phyloP scores from a whole-genome alignment of 2,329 filamentous ascomycete genomes.

The Aspergillus sojae region DNA sequence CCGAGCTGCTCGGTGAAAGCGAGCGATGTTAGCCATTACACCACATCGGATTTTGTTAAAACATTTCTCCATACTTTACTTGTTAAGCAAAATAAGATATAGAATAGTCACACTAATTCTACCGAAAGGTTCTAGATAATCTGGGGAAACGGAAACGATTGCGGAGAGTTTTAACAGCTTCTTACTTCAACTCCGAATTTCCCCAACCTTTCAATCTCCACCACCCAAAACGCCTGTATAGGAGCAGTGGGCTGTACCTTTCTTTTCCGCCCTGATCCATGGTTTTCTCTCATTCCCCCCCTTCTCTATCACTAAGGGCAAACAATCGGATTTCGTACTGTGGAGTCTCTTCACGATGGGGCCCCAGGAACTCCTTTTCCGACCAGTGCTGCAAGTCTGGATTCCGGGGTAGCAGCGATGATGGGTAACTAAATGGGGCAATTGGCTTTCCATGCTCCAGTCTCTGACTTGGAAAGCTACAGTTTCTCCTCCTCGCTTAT shows the following conservation, averaged over 20 bases:
- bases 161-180: not conserved
- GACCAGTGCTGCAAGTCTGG: constrained; percentile 1
- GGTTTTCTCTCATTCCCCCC: not conserved
- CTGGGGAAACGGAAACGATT: not conserved
- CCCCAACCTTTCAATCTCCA: not conserved
- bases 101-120: too few relatives aligned
- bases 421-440: not conserved
- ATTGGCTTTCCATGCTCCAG: not conserved
- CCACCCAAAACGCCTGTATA: not conserved
- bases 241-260: not conserved
- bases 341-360: not conserved
- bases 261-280: not conserved
- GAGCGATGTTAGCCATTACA: constrained; percentile 20
- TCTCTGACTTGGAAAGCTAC: not conserved
- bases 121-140: too few relatives aligned
- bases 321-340: constrained; percentile 5
- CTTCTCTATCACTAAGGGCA: not conserved
- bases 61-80: too few relatives aligned
- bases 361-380: constrained; percentile 9
- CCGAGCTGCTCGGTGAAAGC: constrained; percentile 19
- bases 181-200: not conserved
- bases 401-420: constrained; percentile 7
- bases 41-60: constrained; percentile 11
- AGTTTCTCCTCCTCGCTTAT: not conserved
- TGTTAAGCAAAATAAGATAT: too few relatives aligned